Evolutionary conservation across 768 basidiomycete genomes (phyloP), one percentile per base, ranked within the genome.

Genomic region (Termitomyces sp.): DNA sequence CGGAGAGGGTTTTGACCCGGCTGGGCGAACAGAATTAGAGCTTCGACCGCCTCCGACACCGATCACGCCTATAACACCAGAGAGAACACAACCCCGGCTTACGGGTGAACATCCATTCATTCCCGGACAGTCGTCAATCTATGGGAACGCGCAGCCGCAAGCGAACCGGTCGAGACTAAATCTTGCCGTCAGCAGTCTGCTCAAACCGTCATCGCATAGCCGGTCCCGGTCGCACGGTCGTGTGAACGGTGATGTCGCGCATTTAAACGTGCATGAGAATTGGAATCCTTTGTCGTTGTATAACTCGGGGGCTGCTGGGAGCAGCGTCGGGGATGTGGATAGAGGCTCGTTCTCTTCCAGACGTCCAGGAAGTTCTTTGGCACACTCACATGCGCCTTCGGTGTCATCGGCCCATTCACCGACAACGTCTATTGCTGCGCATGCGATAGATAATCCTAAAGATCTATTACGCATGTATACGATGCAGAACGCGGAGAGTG

Each of bases 401-500:
- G 48, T 56, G 36, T 56, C 58, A 34, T 57, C 62, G 36, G 53
- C 64, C 9, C 63, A 43, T 17, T 66, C 63, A 25, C 53, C 38
- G 40, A 14, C 47, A 50, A 52, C 36, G 17, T 67, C 66, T 40
- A 36, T 6, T 53, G 59, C 20, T 2, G 52, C 29, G 34, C 40
- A 47, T 12, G 40, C 50, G 34, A 72, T 73, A 2, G 77, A 79
- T 9, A 75, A 81, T 37, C 67, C 74, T 32, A 72, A 74, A 17
- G 82, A 88, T 67, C 70, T 95, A 54, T 71, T 96, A 56, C 82
- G 81, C 53, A 75, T 80, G 56, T 98, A 97, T 70, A 86, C 91
- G 25, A 77, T 98, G 73, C 94, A 96, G 72, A 74, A 90, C 66
- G 94, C 94, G 7, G 96, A 98, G 79, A 94, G 92, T 62, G 97